Conservation (phyloP, 495 filamentous ascomycete species). For the Penicillium goetzii region DNA sequence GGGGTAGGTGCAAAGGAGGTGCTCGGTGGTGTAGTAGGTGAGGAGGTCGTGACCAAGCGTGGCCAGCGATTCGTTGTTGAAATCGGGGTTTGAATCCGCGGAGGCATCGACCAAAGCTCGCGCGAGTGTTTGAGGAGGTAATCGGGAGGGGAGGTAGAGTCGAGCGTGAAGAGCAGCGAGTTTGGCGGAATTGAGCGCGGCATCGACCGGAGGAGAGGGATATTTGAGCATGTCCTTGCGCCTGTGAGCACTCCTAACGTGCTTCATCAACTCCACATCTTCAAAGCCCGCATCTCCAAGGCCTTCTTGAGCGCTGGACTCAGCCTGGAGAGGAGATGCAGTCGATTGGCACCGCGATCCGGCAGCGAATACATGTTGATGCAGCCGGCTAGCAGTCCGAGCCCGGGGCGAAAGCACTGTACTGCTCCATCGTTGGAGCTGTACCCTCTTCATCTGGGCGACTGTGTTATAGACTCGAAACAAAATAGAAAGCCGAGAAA, state of each 20-base stretch:
- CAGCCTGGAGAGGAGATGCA: conserved; percentile 36
- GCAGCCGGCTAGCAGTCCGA: conserved; percentile 53
- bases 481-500: conserved; percentile 18
- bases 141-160: conserved; percentile 75
- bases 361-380: conserved; percentile 45
- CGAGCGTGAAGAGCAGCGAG: conserved; percentile 92
- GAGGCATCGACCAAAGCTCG: conserved; percentile 82
- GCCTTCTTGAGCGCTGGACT: conserved; percentile 15
- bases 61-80: conserved; percentile 83
- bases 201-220: conserved; percentile 69
- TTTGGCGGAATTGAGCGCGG: conserved; percentile 79
- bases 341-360: conserved; percentile 46
- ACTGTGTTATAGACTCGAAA: conserved; percentile 19
- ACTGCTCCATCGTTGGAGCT: conserved; percentile 69
- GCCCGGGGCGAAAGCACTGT: conserved; percentile 65
- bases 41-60: conserved; percentile 81
- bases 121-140: conserved; percentile 85
- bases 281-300: conserved; percentile 20
- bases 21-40: conserved; percentile 84
- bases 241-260: conserved; percentile 26
- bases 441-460: conserved; percentile 69
- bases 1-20: conserved; percentile 83
- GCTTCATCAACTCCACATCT: conserved; percentile 24
- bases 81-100: conserved; percentile 71
- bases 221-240: conserved; percentile 43